Conservation (phyloP, 768 basidiomycete species). For the Boletus tylopilopsis region DNA sequence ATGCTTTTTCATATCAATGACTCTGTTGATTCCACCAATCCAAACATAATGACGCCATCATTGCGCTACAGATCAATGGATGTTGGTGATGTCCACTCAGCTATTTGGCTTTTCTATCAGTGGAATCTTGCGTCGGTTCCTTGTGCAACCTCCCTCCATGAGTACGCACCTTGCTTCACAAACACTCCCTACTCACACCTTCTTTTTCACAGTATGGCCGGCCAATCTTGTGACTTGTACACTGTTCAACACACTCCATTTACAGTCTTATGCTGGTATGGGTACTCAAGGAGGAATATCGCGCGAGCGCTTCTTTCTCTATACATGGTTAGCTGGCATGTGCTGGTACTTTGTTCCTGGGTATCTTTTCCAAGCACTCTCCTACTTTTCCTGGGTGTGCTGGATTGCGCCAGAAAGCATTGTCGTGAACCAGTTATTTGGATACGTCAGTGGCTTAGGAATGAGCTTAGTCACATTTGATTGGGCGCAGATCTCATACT, state of each 20-base stretch:
- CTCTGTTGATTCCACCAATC: not conserved
- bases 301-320: constrained; percentile 50
- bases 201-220: constrained; percentile 63
- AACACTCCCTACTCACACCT: no score
- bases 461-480: constrained; percentile 81
- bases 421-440: constrained; percentile 72
- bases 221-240: constrained; percentile 66
- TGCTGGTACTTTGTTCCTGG: constrained; percentile 64
- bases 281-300: constrained; percentile 44
- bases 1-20: no score
- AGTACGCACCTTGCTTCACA: constrained; percentile 36
- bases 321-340: constrained; percentile 32
- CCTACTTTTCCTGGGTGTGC: constrained; percentile 57
- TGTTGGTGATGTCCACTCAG: constrained; percentile 69
- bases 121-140: constrained; percentile 56
- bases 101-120: constrained; percentile 62
- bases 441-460: constrained; percentile 49
- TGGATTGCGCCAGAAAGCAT: constrained; percentile 73
- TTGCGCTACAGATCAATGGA: constrained; percentile 47
- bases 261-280: constrained; percentile 43
- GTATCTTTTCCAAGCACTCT: constrained; percentile 65
- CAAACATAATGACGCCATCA: not conserved
- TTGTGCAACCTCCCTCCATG: constrained; percentile 63
- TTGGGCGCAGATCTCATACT: constrained; percentile 62
- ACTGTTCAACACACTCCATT: constrained; percentile 72